Evolutionary conservation across 177 flowering plant genomes (phyloP), one percentile per base, ranked within the genome.

Genomic region (Vitis hybrid): DNA sequence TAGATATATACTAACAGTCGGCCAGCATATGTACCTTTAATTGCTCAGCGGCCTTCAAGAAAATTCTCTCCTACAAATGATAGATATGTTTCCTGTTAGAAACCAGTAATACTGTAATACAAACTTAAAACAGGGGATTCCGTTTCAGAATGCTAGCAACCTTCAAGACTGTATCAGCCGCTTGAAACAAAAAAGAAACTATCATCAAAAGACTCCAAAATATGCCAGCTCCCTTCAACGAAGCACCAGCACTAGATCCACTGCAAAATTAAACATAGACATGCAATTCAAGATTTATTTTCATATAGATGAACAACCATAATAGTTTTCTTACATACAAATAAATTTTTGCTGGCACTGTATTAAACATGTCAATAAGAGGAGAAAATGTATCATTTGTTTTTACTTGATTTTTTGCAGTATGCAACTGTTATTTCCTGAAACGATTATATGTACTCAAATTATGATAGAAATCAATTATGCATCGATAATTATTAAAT

Each of bases 141-240:
- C 24, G 11, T 9, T 67, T 64, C 30, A 61, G 58, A 74, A 58
- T 58, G 55, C 32, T 59, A 68, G 59, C 74, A 79, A 90, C 98
- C 99, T 95, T 95, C 68, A 95, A 78, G 11, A 95, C 90, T 11
- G 98, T 90, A 74, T 93, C 99, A 62, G 90, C 98, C 60, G 98
- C 99, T 93, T 95, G 99, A 64, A 95, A 77, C 58, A 95, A 72
- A 82, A 91, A 95, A 52, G 99, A 95, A 68, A 84, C 54, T 58
- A 88, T 81, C 99, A 95, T 95, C 80, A 95, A 67, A 72, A 88
- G 79, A 65, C 90, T 88, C 99, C 99, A 95, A 82, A 90, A 95
- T 51, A 95, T 72, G 62, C 98, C 90, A 70, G 88, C 88, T 64
- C 84, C 91, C 84, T 85, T 87, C 66, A 93, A 63, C 48, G 93